Conservation (phyloP, 768 basidiomycete species). For the Lyophyllum decastes region DNA sequence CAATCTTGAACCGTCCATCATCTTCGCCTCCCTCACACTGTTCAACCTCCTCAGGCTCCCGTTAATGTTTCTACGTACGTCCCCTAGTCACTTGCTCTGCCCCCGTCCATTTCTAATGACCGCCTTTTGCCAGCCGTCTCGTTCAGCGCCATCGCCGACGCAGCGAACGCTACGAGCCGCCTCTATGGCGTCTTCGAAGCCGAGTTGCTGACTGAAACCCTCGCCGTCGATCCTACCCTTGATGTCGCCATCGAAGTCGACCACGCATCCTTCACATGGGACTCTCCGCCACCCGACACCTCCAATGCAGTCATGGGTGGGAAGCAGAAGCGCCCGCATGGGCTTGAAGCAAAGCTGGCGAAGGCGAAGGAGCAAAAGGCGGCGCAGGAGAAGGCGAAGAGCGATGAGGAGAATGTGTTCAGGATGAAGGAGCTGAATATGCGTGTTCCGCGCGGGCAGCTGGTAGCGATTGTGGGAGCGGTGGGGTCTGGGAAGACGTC, state of each 20-base stretch:
- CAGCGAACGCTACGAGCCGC: constrained; percentile 75
- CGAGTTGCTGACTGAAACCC: constrained; percentile 66
- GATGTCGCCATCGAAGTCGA: constrained; percentile 68
- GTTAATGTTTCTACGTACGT: constrained; percentile 68
- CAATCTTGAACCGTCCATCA: constrained; percentile 61
- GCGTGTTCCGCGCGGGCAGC: constrained; percentile 69
- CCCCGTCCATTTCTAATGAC: not conserved
- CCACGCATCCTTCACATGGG: constrained; percentile 85
- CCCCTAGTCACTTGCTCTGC: not conserved
- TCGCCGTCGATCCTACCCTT: constrained; percentile 52
- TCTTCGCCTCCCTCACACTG: constrained; percentile 84
- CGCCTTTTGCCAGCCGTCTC: constrained; percentile 50
- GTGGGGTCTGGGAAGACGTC: constrained; percentile 76
- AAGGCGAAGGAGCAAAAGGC: constrained; percentile 32
- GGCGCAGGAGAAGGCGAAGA: constrained; percentile 24
- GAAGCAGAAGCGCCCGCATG: constrained; percentile 25
- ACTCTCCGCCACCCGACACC: constrained; percentile 62
- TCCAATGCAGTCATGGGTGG: constrained; percentile 32
- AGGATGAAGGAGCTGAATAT: constrained; percentile 65
- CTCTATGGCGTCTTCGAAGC: constrained; percentile 83
- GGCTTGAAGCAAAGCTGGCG: constrained; percentile 16
- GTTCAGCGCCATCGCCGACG: constrained; percentile 82
- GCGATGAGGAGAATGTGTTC: constrained; percentile 53
- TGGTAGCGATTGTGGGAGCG: constrained; percentile 84
- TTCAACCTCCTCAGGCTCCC: constrained; percentile 86